phyloP scores from a whole-genome alignment of 345 rosid genomes.

The Euphorbia pulcherrima region DNA sequence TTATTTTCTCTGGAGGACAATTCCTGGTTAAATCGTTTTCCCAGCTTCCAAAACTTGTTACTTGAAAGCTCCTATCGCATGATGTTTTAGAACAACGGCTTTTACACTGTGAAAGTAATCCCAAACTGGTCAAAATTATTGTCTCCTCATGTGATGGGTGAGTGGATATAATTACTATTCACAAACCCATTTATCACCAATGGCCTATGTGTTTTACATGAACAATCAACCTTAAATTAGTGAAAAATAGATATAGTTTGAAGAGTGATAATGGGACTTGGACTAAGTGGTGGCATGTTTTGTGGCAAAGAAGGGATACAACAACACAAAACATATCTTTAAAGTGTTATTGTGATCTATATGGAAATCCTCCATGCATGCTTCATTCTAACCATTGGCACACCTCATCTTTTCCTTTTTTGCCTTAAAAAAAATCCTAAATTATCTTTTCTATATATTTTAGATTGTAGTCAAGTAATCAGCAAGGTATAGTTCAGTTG shows the following conservation, averaged over 20 bases:
- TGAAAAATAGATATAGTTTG: not conserved
- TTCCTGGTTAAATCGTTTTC: no score
- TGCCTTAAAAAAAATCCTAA: not conserved
- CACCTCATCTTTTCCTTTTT: not conserved
- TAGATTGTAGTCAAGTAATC: no score
- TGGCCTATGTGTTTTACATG: not conserved
- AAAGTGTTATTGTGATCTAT: not conserved
- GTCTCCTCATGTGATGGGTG: no score
- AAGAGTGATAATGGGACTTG: not conserved
- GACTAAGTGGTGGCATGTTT: not conserved
- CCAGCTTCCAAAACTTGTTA: no score
- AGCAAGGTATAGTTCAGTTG: no score
- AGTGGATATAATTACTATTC: not conserved
- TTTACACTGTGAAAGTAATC: no score
- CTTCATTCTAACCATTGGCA: not conserved
- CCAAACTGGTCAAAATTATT: no score
- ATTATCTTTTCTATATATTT: no score
- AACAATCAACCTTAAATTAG: not conserved
- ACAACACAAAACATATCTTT: not conserved
- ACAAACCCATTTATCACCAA: not conserved
- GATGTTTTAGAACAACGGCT: no score
- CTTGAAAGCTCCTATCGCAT: no score
- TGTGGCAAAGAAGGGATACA: constrained; percentile 1
- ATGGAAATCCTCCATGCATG: not conserved
- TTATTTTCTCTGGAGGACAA: no score